Percentiles rank a stretch among this genome's conserved stretches.
These are phyloP conservation scores for Ceratobasidium sp. DNA, from an alignment of 1,284 basidiomycete species.

Conservation along the genomic window DNA sequence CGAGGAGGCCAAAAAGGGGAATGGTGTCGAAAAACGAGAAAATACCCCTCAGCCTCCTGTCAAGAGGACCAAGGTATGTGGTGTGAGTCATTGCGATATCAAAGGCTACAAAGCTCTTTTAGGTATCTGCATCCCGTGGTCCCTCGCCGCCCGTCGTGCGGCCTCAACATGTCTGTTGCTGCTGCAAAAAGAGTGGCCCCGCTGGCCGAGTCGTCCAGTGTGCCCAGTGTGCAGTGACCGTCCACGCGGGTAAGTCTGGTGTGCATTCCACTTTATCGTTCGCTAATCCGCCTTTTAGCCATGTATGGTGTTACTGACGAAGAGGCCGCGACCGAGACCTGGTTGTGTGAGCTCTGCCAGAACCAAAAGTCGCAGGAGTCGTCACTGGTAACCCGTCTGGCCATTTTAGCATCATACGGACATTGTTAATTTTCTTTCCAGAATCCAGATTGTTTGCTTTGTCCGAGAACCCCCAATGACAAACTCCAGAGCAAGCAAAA, in stretches of 20 bases:
- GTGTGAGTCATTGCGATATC: background rate
- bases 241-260: constrained; percentile 73
- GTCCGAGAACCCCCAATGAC: constrained; percentile 63
- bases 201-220: constrained; percentile 81
- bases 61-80: constrained; percentile 76
- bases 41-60: constrained; percentile 73
- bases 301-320: constrained; percentile 76
- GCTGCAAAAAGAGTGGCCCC: constrained; percentile 79
- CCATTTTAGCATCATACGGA: constrained; percentile 40
- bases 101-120: background rate
- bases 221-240: constrained; percentile 77
- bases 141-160: constrained; percentile 55
- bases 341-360: constrained; percentile 86
- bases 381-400: constrained; percentile 67
- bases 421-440: constrained; percentile 52
- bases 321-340: constrained; percentile 69
- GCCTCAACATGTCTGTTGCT: constrained; percentile 75
- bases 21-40: constrained; percentile 73
- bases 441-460: constrained; percentile 79
- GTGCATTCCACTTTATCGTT: constrained; percentile 38
- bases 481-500: constrained; percentile 62
- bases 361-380: constrained; percentile 82
- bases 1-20: constrained; percentile 59
- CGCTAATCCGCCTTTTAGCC: constrained; percentile 55
- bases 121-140: constrained; percentile 41